These are phyloP conservation scores for Aurinia saxatilis DNA, from an alignment of 345 rosid genomes.

Conservation along the genomic window DNA sequence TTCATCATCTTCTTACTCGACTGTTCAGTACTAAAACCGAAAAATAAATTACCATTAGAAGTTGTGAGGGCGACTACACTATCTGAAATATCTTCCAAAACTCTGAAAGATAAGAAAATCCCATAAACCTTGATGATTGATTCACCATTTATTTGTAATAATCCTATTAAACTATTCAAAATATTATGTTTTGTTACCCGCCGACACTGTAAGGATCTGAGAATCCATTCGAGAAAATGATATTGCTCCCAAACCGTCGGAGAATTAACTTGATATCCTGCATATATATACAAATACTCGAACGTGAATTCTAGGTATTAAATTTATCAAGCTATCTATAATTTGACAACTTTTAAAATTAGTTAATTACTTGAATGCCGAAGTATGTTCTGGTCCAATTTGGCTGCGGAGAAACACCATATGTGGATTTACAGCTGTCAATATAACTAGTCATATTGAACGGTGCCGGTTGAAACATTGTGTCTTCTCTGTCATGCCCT, in stretches of 20 bases:
- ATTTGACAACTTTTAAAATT: background rate
- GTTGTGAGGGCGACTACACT: slow-evolving; percentile 35
- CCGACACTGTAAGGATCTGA: slow-evolving; percentile 39
- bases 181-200: slow-evolving; percentile 27
- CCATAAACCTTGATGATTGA: background rate
- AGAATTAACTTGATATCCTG: slow-evolving; percentile 41
- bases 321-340: background rate
- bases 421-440: slow-evolving; percentile 33
- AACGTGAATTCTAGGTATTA: no score
- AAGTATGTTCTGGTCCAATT: slow-evolving; percentile 63
- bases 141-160: no score
- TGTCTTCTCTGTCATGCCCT: slow-evolving; percentile 35
- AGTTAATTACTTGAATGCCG: slow-evolving; percentile 29
- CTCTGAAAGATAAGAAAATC: slow-evolving; percentile 12
- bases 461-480: slow-evolving; percentile 54
- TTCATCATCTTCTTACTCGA: background rate
- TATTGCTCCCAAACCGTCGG: slow-evolving; percentile 41
- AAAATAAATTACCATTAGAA: background rate
- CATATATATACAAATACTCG: background rate
- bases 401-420: slow-evolving; percentile 57
- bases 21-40: background rate
- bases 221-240: slow-evolving; percentile 48
- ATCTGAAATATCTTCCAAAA: slow-evolving; percentile 37
- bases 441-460: slow-evolving; percentile 34
- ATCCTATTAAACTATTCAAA: no score